A percentile compares a stretch with the other conserved stretches of the same genome.
Evolutionary conservation across 768 basidiomycete species (phyloP).

Genomic region (Chalciporus piperatus): DNA sequence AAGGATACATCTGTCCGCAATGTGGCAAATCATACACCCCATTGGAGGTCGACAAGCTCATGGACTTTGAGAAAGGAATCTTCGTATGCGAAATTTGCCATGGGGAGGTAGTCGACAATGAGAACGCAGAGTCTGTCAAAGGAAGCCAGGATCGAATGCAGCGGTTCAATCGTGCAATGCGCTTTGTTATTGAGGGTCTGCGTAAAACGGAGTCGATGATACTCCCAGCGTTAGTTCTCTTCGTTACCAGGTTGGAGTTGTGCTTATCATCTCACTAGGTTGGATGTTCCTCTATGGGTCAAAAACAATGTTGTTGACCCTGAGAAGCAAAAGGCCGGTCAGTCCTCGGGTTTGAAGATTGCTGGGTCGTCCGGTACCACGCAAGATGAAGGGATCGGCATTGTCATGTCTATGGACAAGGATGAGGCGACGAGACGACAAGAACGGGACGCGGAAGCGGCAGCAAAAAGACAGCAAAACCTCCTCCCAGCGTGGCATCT

Average conservation of each 20-base stretch:
- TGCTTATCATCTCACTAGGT: slow-evolving; percentile 39
- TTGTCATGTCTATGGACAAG: slow-evolving; percentile 89
- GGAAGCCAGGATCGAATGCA: slow-evolving; percentile 96
- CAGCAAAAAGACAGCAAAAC: slow-evolving; percentile 87
- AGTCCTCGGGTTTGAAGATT: slow-evolving; percentile 61
- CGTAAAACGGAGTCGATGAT: slow-evolving; percentile 87
- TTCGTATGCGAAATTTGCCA: slow-evolving; percentile 88
- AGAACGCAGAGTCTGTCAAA: slow-evolving; percentile 78
- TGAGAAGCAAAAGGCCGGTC: slow-evolving; percentile 54
- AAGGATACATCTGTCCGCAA: slow-evolving; percentile 94
- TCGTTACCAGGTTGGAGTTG: neutral
- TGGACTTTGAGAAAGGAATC: slow-evolving; percentile 62
- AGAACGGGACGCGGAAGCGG: slow-evolving; percentile 79
- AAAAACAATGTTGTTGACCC: slow-evolving; percentile 66
- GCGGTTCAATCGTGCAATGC: slow-evolving; percentile 88
- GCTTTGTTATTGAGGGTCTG: slow-evolving; percentile 81
- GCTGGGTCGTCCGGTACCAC: slow-evolving; percentile 64
- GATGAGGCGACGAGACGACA: slow-evolving; percentile 70
- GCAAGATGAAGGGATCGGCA: slow-evolving; percentile 75
- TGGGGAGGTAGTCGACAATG: slow-evolving; percentile 86
- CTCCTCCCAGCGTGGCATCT: slow-evolving; percentile 92
- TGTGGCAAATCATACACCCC: slow-evolving; percentile 83
- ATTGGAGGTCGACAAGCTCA: slow-evolving; percentile 80
- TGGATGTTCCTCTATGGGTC: slow-evolving; percentile 83
- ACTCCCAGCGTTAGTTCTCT: slow-evolving; percentile 66